Percentiles rank a stretch among this genome's conserved stretches.
These are phyloP conservation scores for Naegleria fowleri DNA, from an alignment of 208 protist genomes.

Conservation along the genomic window DNA sequence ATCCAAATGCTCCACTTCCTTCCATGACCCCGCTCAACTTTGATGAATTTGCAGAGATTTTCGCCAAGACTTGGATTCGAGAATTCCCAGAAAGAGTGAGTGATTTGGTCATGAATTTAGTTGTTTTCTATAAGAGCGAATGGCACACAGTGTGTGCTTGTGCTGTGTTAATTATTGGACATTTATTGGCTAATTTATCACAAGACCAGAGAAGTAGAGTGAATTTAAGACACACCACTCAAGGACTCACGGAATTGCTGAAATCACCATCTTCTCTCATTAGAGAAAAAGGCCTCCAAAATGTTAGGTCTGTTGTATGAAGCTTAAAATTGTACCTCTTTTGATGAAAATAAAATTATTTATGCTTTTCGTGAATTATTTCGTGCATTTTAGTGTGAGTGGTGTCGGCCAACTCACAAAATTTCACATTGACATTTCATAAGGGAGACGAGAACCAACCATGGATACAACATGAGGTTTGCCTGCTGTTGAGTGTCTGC, in stretches of 20 bases:
- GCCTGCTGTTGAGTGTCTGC: not conserved
- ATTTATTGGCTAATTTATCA: not conserved
- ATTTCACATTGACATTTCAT: not conserved
- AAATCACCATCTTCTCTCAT: not conserved
- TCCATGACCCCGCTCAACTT: not conserved
- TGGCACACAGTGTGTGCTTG: not conserved
- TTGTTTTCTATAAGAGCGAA: slow-evolving; percentile 4
- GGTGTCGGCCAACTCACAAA: not conserved
- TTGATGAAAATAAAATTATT: not conserved
- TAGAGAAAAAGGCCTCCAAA: not conserved
- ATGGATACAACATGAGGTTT: not conserved
- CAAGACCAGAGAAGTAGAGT: not conserved
- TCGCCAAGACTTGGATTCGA: not conserved
- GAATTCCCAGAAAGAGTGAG: slow-evolving; percentile 15
- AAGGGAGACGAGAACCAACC: no score
- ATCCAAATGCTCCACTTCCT: not conserved
- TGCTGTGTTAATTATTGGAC: not conserved
- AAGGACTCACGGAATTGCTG: not conserved
- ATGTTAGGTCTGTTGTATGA: slow-evolving; percentile 7
- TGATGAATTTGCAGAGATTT: slow-evolving; percentile 14
- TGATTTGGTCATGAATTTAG: slow-evolving; percentile 14
- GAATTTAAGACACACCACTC: slow-evolving; percentile 10
- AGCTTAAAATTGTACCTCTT: no score
- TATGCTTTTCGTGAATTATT: not conserved
- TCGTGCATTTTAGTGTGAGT: no score